These are phyloP conservation scores for Pseudogymnoascus sp. DNA, from an alignment of 2,329 filamentous ascomycete genomes.

Conservation along the genomic window DNA sequence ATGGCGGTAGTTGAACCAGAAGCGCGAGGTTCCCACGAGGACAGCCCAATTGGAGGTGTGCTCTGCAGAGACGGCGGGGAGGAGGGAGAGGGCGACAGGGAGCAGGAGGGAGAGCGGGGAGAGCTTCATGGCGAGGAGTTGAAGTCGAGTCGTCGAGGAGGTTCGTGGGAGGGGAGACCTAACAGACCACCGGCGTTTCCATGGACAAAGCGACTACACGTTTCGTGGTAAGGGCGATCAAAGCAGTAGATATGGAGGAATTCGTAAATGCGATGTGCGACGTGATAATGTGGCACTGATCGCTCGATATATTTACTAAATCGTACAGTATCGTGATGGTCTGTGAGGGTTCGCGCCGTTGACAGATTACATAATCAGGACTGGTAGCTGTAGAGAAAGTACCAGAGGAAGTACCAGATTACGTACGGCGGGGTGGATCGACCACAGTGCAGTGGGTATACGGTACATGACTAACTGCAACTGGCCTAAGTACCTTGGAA, in stretches of 20 bases:
- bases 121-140: slow-evolving; percentile 40
- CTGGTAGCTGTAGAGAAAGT: not conserved
- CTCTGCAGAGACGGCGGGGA: slow-evolving; percentile 41
- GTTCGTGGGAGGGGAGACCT: slow-evolving; percentile 1
- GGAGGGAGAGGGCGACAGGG: slow-evolving; percentile 38
- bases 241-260: not conserved
- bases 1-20: slow-evolving; percentile 99
- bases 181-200: not conserved
- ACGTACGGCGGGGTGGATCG: not conserved
- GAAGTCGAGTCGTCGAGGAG: not conserved
- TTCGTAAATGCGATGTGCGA: not conserved
- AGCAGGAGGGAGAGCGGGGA: slow-evolving; percentile 41
- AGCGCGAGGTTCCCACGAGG: slow-evolving; percentile 93
- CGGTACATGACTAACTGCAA: not conserved
- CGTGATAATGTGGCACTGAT: not conserved
- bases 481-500: not conserved
- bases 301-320: not conserved
- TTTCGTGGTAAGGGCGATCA: not conserved
- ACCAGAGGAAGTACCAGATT: not conserved
- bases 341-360: not conserved
- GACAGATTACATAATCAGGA: not conserved
- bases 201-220: not conserved
- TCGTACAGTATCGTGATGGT: not conserved
- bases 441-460: not conserved
- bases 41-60: slow-evolving; percentile 99